Evolutionary conservation across 331 rosid species (phyloP), one percentile per base, ranked within the genome.

Genomic region (Rhamnella rubrinervis): DNA sequence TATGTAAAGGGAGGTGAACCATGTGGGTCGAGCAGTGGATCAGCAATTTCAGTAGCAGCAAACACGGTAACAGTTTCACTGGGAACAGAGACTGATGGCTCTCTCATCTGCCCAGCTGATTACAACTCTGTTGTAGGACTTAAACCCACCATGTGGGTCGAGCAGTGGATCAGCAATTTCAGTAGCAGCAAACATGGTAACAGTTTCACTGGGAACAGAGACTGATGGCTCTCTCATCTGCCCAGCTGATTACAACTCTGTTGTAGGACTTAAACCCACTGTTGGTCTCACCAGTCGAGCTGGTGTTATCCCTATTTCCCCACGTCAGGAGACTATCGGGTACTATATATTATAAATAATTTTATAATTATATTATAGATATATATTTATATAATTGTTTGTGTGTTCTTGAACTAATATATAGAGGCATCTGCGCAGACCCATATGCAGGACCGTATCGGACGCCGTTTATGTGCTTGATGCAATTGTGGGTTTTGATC

Each of bases 141-240:
- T 67, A 86, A 83, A 66, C 90, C 92, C 58, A 86, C 90, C 95
- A 63, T 89, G 92, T 8, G 86, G 92, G 2, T 89, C 95, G 5
- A 89, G 90, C 65, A 75, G 55, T 71, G 90, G 92, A 31, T 60
- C 90, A 0, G 82, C 90, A 11, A 77, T 89, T 23, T 71, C 92
- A 1, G 90, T 87, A 63, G 88, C 90, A 4, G 63, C 89, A 19
- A 83, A 89, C 67, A 70, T 83, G 90, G 87, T 68, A 46, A 51
- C 90, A 25, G 74, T 85, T 55, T 75, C 96, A 0, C 41, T 86
- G 39, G 90, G 83, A 20, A 86, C 90, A 12, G 90, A 89, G 59
- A 89, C 90, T 0, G 55, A 81, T 49, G 83, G 85, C 65, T 86
- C 84, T 1, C 74, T 84, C 44, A 57, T 89, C 18, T 82, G 88